Evolutionary conservation across 345 rosid species (phyloP).

Genomic region (Aquilaria sinensis): DNA sequence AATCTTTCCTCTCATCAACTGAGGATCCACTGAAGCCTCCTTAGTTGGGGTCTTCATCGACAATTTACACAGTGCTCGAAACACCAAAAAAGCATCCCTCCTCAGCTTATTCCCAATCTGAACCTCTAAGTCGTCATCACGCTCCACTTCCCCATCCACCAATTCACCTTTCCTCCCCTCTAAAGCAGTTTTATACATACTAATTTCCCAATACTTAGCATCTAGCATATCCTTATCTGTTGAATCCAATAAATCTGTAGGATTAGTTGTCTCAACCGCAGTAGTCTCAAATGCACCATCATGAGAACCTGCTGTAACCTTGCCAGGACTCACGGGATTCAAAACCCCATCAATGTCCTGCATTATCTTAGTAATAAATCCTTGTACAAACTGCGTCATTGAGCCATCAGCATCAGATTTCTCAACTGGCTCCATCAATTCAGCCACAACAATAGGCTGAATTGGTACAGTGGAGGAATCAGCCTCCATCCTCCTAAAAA

Average conservation of each 20-base stretch:
- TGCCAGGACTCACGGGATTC: slow-evolving; percentile 44
- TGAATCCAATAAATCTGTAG: slow-evolving; percentile 55
- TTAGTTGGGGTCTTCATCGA: slow-evolving; percentile 99
- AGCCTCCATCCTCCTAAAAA: slow-evolving; percentile 97
- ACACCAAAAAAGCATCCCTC: slow-evolving; percentile 97
- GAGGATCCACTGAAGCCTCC: slow-evolving; percentile 87
- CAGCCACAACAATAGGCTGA: slow-evolving; percentile 99
- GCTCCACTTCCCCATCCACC: slow-evolving; percentile 82
- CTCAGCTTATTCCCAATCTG: slow-evolving; percentile 99
- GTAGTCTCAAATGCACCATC: slow-evolving; percentile 66
- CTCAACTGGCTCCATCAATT: slow-evolving; percentile 84
- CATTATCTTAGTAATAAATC: slow-evolving; percentile 73
- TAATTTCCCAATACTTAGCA: slow-evolving; percentile 99
- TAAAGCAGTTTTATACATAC: slow-evolving; percentile 96
- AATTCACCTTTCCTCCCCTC: slow-evolving; percentile 99
- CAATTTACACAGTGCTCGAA: slow-evolving; percentile 97
- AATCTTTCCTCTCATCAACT: slow-evolving; percentile 92
- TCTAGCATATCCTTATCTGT: slow-evolving; percentile 95
- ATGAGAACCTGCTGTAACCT: slow-evolving; percentile 41
- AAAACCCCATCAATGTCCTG: slow-evolving; percentile 72
- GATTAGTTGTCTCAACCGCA: slow-evolving; percentile 48
- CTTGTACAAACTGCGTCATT: slow-evolving; percentile 79
- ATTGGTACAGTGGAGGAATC: slow-evolving; percentile 91
- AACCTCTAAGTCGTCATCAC: slow-evolving; percentile 91
- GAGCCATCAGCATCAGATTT: slow-evolving; percentile 79